A percentile compares a stretch with the other conserved stretches of the same genome.
phyloP scores from a whole-genome alignment of 2,329 filamentous ascomycete species.

The Hymenoscyphus scutula region DNA sequence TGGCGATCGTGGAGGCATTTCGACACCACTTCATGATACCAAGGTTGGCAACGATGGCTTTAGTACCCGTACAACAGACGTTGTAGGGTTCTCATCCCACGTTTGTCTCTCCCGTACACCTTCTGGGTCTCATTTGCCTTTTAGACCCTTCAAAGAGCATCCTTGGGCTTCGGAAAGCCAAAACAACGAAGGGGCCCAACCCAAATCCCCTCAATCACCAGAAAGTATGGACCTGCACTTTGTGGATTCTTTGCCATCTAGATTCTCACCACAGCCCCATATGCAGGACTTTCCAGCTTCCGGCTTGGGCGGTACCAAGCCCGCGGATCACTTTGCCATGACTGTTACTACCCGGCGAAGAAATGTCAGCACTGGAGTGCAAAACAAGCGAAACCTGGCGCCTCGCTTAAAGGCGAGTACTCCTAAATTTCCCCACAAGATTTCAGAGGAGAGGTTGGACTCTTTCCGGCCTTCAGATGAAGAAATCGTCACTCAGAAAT shows the following conservation, averaged over 20 bases:
- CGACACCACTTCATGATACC: conserved; percentile 48
- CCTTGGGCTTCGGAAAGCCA: conserved; percentile 25
- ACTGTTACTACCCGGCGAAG: conserved; percentile 40
- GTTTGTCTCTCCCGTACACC: conserved; percentile 18
- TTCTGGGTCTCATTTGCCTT: conserved; percentile 47
- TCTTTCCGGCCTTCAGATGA: conserved; percentile 14
- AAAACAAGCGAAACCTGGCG: not conserved
- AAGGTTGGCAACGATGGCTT: conserved; percentile 43
- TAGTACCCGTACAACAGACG: conserved; percentile 23
- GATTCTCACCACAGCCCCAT: conserved; percentile 14
- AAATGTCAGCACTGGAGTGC: conserved; percentile 18
- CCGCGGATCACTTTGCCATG: conserved; percentile 63
- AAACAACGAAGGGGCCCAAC: conserved; percentile 17
- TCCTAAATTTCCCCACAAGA: conserved; percentile 20
- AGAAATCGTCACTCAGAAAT: conserved; percentile 12
- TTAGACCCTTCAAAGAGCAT: conserved; percentile 49
- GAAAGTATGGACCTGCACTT: conserved; percentile 33
- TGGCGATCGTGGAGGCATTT: conserved; percentile 56
- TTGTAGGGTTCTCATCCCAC: conserved; percentile 20
- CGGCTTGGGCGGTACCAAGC: conserved; percentile 57
- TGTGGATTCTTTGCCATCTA: conserved; percentile 36
- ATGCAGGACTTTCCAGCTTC: conserved; percentile 50
- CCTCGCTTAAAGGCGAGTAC: not conserved
- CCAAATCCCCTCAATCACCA: not conserved
- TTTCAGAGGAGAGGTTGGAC: conserved; percentile 23